Percentiles rank a stretch among this genome's conserved stretches.
Conservation (phyloP, 495 filamentous ascomycete genomes). For the Aspergillus saccharolyticus region DNA sequence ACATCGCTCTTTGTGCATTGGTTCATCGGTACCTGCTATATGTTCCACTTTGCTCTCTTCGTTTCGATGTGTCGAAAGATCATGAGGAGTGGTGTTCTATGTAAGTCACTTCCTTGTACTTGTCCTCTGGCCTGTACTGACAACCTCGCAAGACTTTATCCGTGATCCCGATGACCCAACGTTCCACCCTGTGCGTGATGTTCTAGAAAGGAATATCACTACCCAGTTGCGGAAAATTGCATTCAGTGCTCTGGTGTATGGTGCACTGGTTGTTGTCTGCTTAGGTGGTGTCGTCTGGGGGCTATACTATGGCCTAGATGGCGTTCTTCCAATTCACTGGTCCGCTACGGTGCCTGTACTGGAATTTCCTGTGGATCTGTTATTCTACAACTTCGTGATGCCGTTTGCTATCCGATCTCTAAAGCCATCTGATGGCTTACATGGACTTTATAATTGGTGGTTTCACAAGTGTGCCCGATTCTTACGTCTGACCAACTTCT, state of each 20-base stretch:
- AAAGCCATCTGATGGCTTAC: constrained; percentile 76
- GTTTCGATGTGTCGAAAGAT: constrained; percentile 99
- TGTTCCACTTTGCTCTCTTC: constrained; percentile 99
- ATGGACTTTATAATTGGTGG: constrained; percentile 91
- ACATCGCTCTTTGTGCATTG: constrained; percentile 95
- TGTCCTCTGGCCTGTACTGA: constrained; percentile 6
- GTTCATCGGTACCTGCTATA: constrained; percentile 98
- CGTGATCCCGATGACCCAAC: constrained; percentile 97
- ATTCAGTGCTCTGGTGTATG: constrained; percentile 94
- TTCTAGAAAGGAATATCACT: constrained; percentile 86
- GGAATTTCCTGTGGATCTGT: constrained; percentile 88
- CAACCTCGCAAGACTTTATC: constrained; percentile 71
- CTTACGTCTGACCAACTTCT: constrained; percentile 81
- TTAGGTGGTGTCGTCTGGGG: constrained; percentile 95
- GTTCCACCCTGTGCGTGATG: constrained; percentile 95
- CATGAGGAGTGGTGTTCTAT: constrained; percentile 87
- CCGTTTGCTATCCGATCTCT: constrained; percentile 75
- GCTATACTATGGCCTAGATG: constrained; percentile 58
- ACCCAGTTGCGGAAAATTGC: constrained; percentile 95
- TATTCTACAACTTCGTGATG: constrained; percentile 96
- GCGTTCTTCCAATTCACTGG: constrained; percentile 86
- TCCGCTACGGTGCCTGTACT: constrained; percentile 83
- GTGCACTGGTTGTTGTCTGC: constrained; percentile 85
- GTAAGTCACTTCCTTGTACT: constrained; percentile 43
- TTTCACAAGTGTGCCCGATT: constrained; percentile 79